Base-by-base conservation (phyloP, 371 early-diverging fungal genomes). In the Mucor saturninus region DNA sequence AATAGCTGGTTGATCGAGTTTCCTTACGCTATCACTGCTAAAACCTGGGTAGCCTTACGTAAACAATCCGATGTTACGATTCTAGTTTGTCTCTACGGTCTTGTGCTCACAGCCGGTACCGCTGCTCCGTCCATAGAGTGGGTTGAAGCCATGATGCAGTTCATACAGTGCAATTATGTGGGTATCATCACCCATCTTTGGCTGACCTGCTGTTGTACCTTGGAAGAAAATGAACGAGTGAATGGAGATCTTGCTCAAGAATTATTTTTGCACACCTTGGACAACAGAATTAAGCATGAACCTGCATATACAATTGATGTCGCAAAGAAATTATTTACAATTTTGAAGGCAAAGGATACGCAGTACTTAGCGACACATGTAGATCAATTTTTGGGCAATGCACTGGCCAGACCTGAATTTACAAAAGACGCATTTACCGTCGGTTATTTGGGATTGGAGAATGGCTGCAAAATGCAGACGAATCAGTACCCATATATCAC, bases 31-130 rank as follows among this genome's bases (percentile, higher is more conserved):
- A 51, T 74, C 26, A 67, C 67, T 6, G 5, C 29, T 5, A 48
- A 45, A 4, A 79, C 76, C 0, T 79, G 79, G 79, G 39, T 48
- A 0, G 52, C 40, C 8, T 32, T 79, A 6, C 61, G 68, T 29
- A 50, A 50, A 30, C 50, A 50, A 28, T n/a, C 61, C 14, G 74
- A 76, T 31, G 60, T 49, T 13, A 65, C 69, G 0, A 64, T 79
- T 37, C 65, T 76, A 9, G 58, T 76, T 2, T 76, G 74, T 38
- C 45, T 79, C 2, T 79, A 79, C 45, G 76, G 76, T 0, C 50
- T 79, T 35, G 70, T 70, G 0, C 43, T 79, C n/a, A 71, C 72
- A 14, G 62, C 49, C n/a, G 67, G 64, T 0, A 29, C 26, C 3
- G 35, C 30, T 9, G 26, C 51, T 21, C 21, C 46, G 3, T 39